Evolutionary conservation across 139 green algal genomes (phyloP), one percentile per base, ranked within the genome.

Genomic region (Volvox reticuliferus): DNA sequence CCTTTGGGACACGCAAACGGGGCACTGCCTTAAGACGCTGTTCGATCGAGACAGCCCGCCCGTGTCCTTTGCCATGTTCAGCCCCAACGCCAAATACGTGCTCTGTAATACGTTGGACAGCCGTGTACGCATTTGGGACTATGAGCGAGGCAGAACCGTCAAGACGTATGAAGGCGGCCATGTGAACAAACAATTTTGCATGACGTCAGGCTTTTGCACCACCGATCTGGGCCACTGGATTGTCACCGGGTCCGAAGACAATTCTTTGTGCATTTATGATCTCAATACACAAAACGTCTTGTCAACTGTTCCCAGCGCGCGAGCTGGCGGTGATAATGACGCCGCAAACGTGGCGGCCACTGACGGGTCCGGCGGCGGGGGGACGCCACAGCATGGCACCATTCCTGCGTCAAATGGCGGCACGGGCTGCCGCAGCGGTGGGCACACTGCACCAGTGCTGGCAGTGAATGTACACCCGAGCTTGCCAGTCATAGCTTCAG

Each of bases 21-120:
- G 98, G 1, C 89, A 97, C 32, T 99, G 98, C 94, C 78, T 98
- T 19, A 95, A 96, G 67, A 99, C 96, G 13, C 88, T 99, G 32
- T 96, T 97, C 22, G 95, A 97, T 83, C 91, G 94, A 2, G 91
- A 94, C 22, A 95, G 93, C 63, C 93, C 95, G 9, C 97, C 98
- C 13, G 94, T 99, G 16, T 96, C 94, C 16, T 97, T 92, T 76
- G 95, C 96, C 1, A 85, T 86, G 22, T 99, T 99, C 95, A 96
- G 95, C 1, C 98, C 98, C 82, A 99, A 99, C 85, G 96, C 95
- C 87, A 89, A 93, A 92, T 78, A 95, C 91, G 77, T 98, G 20
- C 93, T 98, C 30, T 94, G 91, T 69, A 94, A 88, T 33, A 96
- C 96, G 13, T 73, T 98, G 37, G 93, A 97, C 89, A 91, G 88